Percentiles rank a stretch among this genome's conserved stretches.
phyloP scores from a whole-genome alignment of 2,329 filamentous ascomycete species.

The Cladosporium cucumerinum region DNA sequence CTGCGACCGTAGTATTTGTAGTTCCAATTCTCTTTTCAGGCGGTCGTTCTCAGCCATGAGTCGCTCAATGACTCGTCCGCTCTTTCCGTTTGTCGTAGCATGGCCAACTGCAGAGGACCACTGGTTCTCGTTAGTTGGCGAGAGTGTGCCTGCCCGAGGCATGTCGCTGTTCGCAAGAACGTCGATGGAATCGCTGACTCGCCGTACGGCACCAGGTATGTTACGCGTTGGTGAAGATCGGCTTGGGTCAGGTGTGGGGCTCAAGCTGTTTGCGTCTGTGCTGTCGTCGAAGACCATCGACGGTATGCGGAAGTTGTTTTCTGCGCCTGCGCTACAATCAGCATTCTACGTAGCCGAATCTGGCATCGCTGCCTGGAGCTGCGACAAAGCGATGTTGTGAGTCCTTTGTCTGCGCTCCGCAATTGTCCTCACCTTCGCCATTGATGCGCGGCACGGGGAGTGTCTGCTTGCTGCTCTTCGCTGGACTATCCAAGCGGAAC shows the following conservation, averaged over 20 bases:
- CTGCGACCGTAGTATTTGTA: slow-evolving; percentile 52
- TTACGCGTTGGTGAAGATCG: slow-evolving; percentile 6
- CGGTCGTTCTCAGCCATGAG: slow-evolving; percentile 78
- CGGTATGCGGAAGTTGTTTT: slow-evolving; percentile 13
- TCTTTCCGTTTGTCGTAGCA: slow-evolving; percentile 65
- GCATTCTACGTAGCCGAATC: not conserved
- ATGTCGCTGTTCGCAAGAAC: slow-evolving; percentile 8
- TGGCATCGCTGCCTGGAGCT: not conserved
- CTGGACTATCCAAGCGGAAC: slow-evolving; percentile 13
- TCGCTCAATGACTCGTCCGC: slow-evolving; percentile 74
- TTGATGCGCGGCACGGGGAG: slow-evolving; percentile 1
- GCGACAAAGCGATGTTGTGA: not conserved
- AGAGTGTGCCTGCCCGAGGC: slow-evolving; percentile 7
- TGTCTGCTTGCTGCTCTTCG: slow-evolving; percentile 5
- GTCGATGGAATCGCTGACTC: slow-evolving; percentile 13
- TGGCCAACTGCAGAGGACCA: slow-evolving; percentile 69
- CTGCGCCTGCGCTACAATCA: not conserved
- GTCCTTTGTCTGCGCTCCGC: slow-evolving; percentile 7
- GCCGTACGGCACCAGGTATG: slow-evolving; percentile 5
- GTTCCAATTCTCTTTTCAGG: slow-evolving; percentile 62
- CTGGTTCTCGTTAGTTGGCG: slow-evolving; percentile 25
- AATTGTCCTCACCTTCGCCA: slow-evolving; percentile 13
- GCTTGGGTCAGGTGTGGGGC: not conserved
- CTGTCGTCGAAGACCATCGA: slow-evolving; percentile 15
- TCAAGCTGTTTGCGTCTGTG: not conserved